Evolutionary conservation across 2,329 filamentous ascomycete genomes (phyloP), one percentile per base, ranked within the genome.

Genomic region (Pestalotiopsis fici): DNA sequence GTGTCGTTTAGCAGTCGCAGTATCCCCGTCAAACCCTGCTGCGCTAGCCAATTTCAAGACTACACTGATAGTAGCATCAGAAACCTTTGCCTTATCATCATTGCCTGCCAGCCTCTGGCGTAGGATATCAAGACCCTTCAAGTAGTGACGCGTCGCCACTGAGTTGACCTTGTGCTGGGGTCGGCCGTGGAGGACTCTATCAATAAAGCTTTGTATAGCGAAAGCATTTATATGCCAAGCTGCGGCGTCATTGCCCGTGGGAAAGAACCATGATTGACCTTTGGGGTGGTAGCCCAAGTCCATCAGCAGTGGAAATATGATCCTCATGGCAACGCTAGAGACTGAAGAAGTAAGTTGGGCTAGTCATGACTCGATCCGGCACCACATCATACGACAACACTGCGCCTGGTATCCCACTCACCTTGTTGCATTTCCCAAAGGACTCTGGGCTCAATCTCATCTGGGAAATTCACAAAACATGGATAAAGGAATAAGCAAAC

Each of bases 21-120:
- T 64, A 50, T 82, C 75, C 3, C 76, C 76, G 0, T 65, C 69
- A 9, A 74, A 67, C 27, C 75, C 71, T 7, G 80, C 76, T 64
- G 76, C 71, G 2, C 68, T 69, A 1, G 78, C 77, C 15, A 82
- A 68, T 15, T 69, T 72, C 62, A 81, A 47, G 1, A 82, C 70
- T 0, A 75, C 73, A 3, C 72, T 69, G 1, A 77, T 69, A 0
- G 80, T 82, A 6, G 71, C 69, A 65, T 78, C 69, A 2, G 77
- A 77, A 31, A 76, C 37, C 25, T 69, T 74, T 4, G 59, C 54
- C n/a, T 69, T 43, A 2, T 76, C 72, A 27, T 76, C 69, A 1
- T 67, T 59, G 12, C 56, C 27, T 7, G 61, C 35, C 0, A 81
- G 66, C n/a, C 77, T 74, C 67, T 80, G 73, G 2, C 76, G 77